Percentiles rank a stretch among this genome's conserved stretches.
These are phyloP conservation scores for Ophiostoma quercus DNA, from an alignment of 2,329 filamentous ascomycete species.

Conservation along the genomic window DNA sequence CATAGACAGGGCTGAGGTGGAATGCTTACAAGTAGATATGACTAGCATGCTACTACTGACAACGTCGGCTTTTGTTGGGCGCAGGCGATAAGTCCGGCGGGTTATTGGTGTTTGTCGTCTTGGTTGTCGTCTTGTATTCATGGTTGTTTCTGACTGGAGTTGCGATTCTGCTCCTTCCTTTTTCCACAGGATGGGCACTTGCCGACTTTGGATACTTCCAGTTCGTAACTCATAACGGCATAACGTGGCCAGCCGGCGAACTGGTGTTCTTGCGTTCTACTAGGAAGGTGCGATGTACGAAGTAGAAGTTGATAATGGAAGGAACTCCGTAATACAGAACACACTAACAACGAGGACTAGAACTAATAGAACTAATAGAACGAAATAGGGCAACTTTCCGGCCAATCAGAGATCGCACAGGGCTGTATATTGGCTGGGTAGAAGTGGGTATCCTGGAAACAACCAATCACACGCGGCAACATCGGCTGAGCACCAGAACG, in stretches of 20 bases:
- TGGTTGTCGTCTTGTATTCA: background rate
- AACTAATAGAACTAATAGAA: constrained; percentile 5
- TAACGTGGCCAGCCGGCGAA: too few relatives aligned
- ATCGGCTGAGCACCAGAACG: too few relatives aligned
- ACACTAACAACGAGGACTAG: too few relatives aligned
- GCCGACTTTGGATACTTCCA: background rate
- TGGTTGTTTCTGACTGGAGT: background rate
- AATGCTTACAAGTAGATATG: background rate
- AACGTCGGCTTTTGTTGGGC: too few relatives aligned
- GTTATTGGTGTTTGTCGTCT: background rate
- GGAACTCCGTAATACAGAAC: too few relatives aligned
- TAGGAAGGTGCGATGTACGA: too few relatives aligned
- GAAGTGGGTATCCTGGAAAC: background rate
- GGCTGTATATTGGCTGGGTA: constrained; percentile 2
- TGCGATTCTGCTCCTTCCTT: background rate
- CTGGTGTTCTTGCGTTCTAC: too few relatives aligned
- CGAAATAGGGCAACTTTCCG: background rate
- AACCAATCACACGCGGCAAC: background rate
- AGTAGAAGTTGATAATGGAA: too few relatives aligned
- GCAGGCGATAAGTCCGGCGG: background rate
- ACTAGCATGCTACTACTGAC: too few relatives aligned
- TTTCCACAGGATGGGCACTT: background rate
- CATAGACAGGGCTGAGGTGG: background rate
- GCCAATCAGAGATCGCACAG: background rate
- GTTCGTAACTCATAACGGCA: too few relatives aligned